These are phyloP conservation scores for Dunaliella sp. DNA, from an alignment of 139 green algal species.

Conservation along the genomic window DNA sequence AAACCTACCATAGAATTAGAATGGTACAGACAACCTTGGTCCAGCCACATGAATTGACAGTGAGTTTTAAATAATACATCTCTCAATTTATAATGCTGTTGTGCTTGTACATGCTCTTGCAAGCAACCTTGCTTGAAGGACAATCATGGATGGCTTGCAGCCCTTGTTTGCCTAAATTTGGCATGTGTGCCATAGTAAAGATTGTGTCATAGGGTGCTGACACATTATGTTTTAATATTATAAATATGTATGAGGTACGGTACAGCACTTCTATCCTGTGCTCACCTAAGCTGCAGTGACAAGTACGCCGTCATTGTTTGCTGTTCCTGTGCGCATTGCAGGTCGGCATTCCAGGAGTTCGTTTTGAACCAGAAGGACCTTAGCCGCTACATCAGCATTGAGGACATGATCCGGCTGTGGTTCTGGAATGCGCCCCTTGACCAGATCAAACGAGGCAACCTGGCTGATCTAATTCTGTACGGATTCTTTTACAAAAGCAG, in stretches of 20 bases:
- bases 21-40: no score
- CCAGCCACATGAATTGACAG: no score
- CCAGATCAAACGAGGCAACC: constrained; percentile 30
- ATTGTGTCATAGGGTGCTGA: not conserved
- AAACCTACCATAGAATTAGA: no score
- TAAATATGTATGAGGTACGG: not conserved
- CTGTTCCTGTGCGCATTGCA: not conserved
- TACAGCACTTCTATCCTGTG: not conserved
- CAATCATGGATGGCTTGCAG: not conserved
- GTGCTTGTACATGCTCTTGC: no score
- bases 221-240: not conserved
- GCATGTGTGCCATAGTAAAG: not conserved
- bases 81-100: no score
- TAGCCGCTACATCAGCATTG: constrained; percentile 6
- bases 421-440: constrained; percentile 22
- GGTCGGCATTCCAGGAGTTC: not conserved
- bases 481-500: constrained; percentile 39
- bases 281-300: no score
- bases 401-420: constrained; percentile 24
- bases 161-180: not conserved
- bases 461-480: constrained; percentile 38
- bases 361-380: not conserved
- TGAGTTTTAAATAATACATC: no score
- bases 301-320: not conserved
- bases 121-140: no score